Evolutionary conservation across 2,329 filamentous ascomycete genomes (phyloP), one percentile per base, ranked within the genome.

Genomic region (Clonostachys chloroleuca): DNA sequence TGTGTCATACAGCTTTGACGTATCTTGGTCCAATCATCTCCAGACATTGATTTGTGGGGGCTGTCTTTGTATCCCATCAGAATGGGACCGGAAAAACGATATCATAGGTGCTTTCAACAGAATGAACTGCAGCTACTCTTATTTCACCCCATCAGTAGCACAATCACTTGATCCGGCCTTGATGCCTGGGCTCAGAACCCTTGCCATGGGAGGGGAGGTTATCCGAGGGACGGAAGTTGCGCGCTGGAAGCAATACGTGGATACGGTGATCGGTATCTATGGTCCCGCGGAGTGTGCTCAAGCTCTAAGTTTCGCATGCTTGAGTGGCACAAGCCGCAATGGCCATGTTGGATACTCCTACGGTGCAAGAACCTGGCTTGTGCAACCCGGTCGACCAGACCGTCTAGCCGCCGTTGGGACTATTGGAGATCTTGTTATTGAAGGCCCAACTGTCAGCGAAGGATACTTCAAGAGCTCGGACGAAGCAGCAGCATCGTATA

Each of bases 71-170:
- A 34, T 50, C 14, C 49, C 49, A 14, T 46, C 43, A 13, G 45
- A 46, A 20, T 20, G 42, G 10, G n/a, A n/a, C 5, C n/a, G 37
- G 5, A 46, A 39, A 40, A 46, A 42, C 17, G 24, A 18, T 17
- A 16, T 46, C 4, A 17, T 34, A 34, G 45, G 39, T 12, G 39
- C 40, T 24, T 30, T 45, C 13, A 37, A 35, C 42, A 20, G 37
- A 14, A 42, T 34, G 42, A 42, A 46, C 44, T 46, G 45, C 9
- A 52, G 48, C 44, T 46, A 44, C 40, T 33, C 45, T 8, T 44
- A 35, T 36, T 5, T 53, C 36, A 54, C 52, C 13, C 52, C 52
- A 3, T 44, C 52, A 1, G 46, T 52, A 4, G 49, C 49, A 2
- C 33, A 40, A 12, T 34, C 51, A 3, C 42, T 53, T 4, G 34